Base-by-base conservation (phyloP, 140 eudicot species). In the Cichorium intybus region DNA sequence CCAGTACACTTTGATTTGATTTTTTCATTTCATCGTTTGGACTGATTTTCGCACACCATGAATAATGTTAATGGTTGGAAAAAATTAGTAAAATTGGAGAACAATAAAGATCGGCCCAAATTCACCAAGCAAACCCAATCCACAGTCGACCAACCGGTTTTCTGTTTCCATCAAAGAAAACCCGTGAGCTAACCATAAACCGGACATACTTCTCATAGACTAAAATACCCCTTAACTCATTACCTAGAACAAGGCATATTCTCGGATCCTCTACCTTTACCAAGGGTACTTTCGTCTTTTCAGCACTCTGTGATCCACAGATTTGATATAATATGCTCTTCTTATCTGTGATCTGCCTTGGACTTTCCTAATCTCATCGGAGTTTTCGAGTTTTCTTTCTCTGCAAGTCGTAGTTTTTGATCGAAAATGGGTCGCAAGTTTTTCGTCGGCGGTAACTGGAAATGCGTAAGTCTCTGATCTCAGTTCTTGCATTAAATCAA, bases 361-460 rank as follows among this genome's bases (percentile, higher is more conserved):
- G 68, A 43, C 68, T 43, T 62, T 43, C 68, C 68, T 43, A 62
- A 21, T 60, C 56, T 24, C 27, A 63, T 62, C 64, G 64, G 56
- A 41, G 53, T n/a, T 52, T 37, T 71, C 35, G 34, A 48, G 39
- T 26, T 56, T 9, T 56, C 33, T 64, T 52, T 47, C 57, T 59
- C 73, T 15, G n/a, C 45, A 61, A 45, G 56, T 51, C 37, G n/a
- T 7, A 7, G 61, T 57, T 57, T 10, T 58, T 58, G 39, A 37
- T 63, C 49, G 41, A 70, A 74, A 62, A 76, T 76, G 81, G 81
- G 51, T 5, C 76, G 72, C 9, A 90, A 78, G 60, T 87, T 90
- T 68, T 90, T 90, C 83, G 97, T 90, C 77, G 97, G 97, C 35
- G 97, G 97, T 71, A 90, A 90, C 95, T 90, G 97, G 97, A 90